These are phyloP conservation scores for Codiaeum variegatum DNA, from an alignment of 441 rosid genomes.

Conservation along the genomic window DNA sequence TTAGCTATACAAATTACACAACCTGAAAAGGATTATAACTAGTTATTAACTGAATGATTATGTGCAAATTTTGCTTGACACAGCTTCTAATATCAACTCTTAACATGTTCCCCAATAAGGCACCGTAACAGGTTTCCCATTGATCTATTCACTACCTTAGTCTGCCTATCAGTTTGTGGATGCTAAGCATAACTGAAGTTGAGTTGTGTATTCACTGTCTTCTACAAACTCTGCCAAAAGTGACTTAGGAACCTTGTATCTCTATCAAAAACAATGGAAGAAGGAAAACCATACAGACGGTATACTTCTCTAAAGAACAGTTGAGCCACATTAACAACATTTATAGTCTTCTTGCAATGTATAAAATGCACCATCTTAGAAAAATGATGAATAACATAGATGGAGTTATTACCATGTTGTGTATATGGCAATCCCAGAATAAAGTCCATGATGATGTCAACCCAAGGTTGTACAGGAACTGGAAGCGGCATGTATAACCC, in stretches of 20 bases:
- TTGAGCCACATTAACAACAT: too few species aligned
- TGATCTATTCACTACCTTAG: too few species aligned
- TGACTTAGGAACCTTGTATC: too few species aligned
- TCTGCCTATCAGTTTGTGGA: too few species aligned
- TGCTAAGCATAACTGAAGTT: not conserved
- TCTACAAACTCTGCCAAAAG: too few species aligned
- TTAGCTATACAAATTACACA: too few species aligned
- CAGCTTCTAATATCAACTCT: not conserved
- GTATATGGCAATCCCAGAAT: not conserved
- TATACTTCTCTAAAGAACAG: too few species aligned
- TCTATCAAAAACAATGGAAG: not conserved
- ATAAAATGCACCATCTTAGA: too few species aligned
- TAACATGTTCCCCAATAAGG: not conserved
- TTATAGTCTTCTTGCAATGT: too few species aligned
- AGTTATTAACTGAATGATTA: not conserved
- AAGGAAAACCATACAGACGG: not conserved
- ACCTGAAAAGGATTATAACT: too few species aligned
- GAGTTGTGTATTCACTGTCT: too few species aligned
- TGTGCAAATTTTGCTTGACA: not conserved
- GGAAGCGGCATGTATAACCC: not conserved
- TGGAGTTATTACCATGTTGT: not conserved
- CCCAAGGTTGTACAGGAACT: not conserved
- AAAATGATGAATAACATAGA: too few species aligned
- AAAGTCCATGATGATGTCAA: not conserved
- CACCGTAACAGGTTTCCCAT: not conserved